phyloP scores from a whole-genome alignment of 2,329 filamentous ascomycete genomes.

The Torrubiellomyces zombiae region DNA sequence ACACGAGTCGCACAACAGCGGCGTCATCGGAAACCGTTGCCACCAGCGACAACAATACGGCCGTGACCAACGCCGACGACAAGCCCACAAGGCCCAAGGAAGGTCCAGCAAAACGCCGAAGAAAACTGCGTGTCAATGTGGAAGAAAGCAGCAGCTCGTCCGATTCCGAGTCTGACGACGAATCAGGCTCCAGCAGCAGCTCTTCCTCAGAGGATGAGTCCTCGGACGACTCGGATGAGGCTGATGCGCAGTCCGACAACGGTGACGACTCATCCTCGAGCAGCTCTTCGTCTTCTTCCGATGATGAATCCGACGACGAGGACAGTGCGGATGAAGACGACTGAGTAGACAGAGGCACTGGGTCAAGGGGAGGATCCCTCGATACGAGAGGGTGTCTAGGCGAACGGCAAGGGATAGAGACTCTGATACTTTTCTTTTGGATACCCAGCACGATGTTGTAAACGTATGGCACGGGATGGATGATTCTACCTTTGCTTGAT shows the following conservation, averaged over 20 bases:
- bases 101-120: slow-evolving; percentile 28
- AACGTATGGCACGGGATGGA: too few species aligned
- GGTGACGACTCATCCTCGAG: slow-evolving; percentile 21
- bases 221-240: slow-evolving; percentile 14
- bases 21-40: slow-evolving; percentile 13
- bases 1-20: slow-evolving; percentile 13
- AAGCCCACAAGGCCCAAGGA: slow-evolving; percentile 28
- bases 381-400: slow-evolving; percentile 1
- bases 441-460: too few species aligned
- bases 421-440: too few species aligned
- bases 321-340: slow-evolving; percentile 4
- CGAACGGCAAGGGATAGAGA: slow-evolving; percentile 1
- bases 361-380: too few species aligned
- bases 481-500: too few species aligned
- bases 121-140: slow-evolving; percentile 33
- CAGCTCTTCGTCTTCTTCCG: slow-evolving; percentile 22
- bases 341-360: too few species aligned
- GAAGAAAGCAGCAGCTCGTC: slow-evolving; percentile 25
- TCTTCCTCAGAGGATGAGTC: slow-evolving; percentile 20
- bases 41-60: slow-evolving; percentile 11
- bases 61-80: slow-evolving; percentile 13
- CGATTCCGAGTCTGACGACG: slow-evolving; percentile 13
- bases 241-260: slow-evolving; percentile 4
- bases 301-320: slow-evolving; percentile 17
- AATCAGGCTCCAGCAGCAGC: slow-evolving; percentile 17